These are phyloP conservation scores for Plasmodium vinckei DNA, from an alignment of 169 alveolate genomes.

Conservation along the genomic window DNA sequence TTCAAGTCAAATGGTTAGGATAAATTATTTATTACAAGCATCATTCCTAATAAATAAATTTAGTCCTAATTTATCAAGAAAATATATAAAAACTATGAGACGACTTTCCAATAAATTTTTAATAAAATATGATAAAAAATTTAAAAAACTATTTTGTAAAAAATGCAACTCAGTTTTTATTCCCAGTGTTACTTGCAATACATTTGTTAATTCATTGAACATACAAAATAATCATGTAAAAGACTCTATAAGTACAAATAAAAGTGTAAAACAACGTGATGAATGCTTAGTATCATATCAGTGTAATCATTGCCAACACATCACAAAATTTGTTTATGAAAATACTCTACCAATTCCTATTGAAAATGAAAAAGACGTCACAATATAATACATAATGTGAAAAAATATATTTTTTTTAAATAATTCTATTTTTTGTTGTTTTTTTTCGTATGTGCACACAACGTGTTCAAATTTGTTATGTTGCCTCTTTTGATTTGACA, in stretches of 20 bases:
- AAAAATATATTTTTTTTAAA: neutral
- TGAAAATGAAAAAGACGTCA: neutral
- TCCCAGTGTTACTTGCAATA: constrained; percentile 72
- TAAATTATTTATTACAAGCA: constrained; percentile 73
- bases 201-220: constrained; percentile 55
- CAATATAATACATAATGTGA: neutral
- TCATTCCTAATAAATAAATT: constrained; percentile 57
- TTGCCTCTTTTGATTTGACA: constrained; percentile 5
- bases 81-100: constrained; percentile 74
- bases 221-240: constrained; percentile 13
- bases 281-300: constrained; percentile 52
- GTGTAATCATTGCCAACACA: constrained; percentile 64
- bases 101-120: constrained; percentile 70
- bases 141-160: constrained; percentile 73
- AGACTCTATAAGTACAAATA: constrained; percentile 18
- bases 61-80: constrained; percentile 50
- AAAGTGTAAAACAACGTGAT: constrained; percentile 32
- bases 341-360: constrained; percentile 3
- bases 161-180: constrained; percentile 74
- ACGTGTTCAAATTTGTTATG: constrained; percentile 30
- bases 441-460: constrained; percentile 27
- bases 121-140: constrained; percentile 65
- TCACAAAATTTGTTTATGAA: constrained; percentile 68
- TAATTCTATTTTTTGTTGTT: too few relatives aligned
- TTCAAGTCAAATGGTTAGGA: constrained; percentile 69